Evolutionary conservation across 1,139 yeast genomes (phyloP).

Genomic region (Kluyveromyces marxianus): DNA sequence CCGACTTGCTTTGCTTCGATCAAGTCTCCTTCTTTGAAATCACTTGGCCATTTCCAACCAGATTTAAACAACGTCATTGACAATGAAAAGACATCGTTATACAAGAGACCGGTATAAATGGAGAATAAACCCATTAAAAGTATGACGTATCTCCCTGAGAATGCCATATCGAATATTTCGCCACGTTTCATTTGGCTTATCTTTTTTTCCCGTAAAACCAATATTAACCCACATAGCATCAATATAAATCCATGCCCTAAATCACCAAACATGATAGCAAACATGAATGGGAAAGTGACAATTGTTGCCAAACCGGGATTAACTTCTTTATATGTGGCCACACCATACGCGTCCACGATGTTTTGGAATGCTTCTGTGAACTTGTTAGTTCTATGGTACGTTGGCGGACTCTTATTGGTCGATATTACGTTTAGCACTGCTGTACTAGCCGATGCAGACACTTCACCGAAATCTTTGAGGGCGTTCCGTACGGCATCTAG

Average conservation of each 20-base stretch:
- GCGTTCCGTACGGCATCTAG: conserved; percentile 28
- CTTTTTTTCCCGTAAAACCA: conserved; percentile 55
- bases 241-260: conserved; percentile 71
- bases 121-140: conserved; percentile 72
- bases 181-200: conserved; percentile 58
- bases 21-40: conserved; percentile 51
- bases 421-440: conserved; percentile 59
- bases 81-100: conserved; percentile 70
- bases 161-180: conserved; percentile 80
- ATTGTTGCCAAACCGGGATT: conserved; percentile 77
- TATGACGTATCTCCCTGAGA: conserved; percentile 63
- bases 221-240: conserved; percentile 47
- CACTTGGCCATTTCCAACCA: conserved; percentile 70
- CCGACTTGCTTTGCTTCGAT: conserved; percentile 51
- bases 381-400: conserved; percentile 68
- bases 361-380: conserved; percentile 70
- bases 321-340: conserved; percentile 69
- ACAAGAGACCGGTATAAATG: conserved; percentile 69
- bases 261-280: conserved; percentile 86
- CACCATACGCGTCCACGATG: conserved; percentile 75
- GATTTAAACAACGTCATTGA: conserved; percentile 66
- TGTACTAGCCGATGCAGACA: conserved; percentile 41
- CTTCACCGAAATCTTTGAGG: conserved; percentile 33
- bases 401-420: conserved; percentile 69
- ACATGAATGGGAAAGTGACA: conserved; percentile 79